Conservation (phyloP, 2,329 filamentous ascomycete genomes). For the Escovopsis weberi region DNA sequence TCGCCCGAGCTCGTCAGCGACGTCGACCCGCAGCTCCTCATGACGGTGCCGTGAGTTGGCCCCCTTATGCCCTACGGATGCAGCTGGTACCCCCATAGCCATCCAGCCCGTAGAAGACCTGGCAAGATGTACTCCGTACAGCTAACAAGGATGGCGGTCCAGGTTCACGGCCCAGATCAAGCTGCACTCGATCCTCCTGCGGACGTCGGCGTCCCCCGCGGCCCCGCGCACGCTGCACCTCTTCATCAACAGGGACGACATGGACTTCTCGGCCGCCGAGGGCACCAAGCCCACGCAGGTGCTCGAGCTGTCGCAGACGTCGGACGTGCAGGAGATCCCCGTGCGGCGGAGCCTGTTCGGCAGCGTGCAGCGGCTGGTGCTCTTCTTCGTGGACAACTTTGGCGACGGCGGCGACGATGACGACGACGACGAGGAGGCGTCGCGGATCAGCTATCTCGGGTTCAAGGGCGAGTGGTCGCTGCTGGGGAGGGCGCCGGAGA, state of each 20-base stretch:
- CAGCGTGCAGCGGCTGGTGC: conserved; percentile 62
- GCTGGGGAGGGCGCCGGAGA: conserved; percentile 54
- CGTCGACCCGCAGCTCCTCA: conserved; percentile 83
- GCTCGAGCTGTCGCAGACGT: conserved; percentile 62
- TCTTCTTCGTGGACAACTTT: conserved; percentile 93
- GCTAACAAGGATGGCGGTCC: conserved; percentile 20
- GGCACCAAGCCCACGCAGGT: conserved; percentile 59
- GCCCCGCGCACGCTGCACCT: conserved; percentile 77
- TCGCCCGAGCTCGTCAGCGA: conserved; percentile 72
- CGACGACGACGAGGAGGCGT: conserved; percentile 65
- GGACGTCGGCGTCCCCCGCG: conserved; percentile 53
- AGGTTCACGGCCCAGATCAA: conserved; percentile 92
- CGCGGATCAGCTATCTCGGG: conserved; percentile 66
- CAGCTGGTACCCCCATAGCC: no score
- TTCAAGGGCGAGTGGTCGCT: conserved; percentile 94
- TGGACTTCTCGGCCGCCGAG: conserved; percentile 69
- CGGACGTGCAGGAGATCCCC: conserved; percentile 73
- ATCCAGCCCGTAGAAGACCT: no score
- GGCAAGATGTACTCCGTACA: no score
- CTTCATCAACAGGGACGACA: conserved; percentile 71
- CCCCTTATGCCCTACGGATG: not conserved
- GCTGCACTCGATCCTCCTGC: conserved; percentile 76
- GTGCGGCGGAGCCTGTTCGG: conserved; percentile 83
- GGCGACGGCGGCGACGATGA: conserved; percentile 55
- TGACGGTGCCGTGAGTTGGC: conserved; percentile 65